Evolutionary conservation across 2,329 filamentous ascomycete species (phyloP), one percentile per base, ranked within the genome.

Genomic region (Aspergillus udagawae): DNA sequence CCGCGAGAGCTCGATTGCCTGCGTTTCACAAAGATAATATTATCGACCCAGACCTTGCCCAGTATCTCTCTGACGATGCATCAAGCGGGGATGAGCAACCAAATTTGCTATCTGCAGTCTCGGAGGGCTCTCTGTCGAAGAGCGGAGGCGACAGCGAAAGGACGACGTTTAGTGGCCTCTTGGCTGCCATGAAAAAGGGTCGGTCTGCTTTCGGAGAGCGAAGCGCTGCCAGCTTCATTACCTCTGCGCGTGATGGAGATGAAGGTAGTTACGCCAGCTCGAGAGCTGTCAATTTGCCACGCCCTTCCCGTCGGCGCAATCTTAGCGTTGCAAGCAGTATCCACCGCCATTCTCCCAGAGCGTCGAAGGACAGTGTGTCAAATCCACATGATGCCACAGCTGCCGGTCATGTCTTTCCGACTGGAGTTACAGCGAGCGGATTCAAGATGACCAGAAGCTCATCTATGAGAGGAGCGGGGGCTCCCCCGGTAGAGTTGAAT

Each of bases 11-110:
- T 7, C 85, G 86, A 45, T 82, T 96, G 38, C 88, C 92, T 17
- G 92, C 92, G n/a, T 97, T 99, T 66, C 94, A 99, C 71, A 92
- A 94, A 69, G 94, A 99, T 77, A 97, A 94, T 69, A 96, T 99
- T 65, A 97, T 99, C 65, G 94, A 99, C 70, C 94, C 94, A 1
- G 94, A 99, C 68, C 79, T 99, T 54, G 93, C 92, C 4, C 90
- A 91, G 35, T 99, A 95, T 75, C 89, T 99, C 81, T 99, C 94
- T 6, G 94, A 99, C 70, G 87, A 90, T 65, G 92, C 90, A 50
- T 96, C 92, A 1, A 97, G 91, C 66, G 93, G 90, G 41, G 92
- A 96, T 66, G 92, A 99, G 63, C 90, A 95, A 65, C 88, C 92
- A 75, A 92, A 88, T 68, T 88, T 97, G 12, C 90, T 96, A 73